Percentiles rank a stretch among this genome's conserved stretches.
These are phyloP conservation scores for Russula sp. DNA, from an alignment of 768 basidiomycete genomes.

Conservation along the genomic window DNA sequence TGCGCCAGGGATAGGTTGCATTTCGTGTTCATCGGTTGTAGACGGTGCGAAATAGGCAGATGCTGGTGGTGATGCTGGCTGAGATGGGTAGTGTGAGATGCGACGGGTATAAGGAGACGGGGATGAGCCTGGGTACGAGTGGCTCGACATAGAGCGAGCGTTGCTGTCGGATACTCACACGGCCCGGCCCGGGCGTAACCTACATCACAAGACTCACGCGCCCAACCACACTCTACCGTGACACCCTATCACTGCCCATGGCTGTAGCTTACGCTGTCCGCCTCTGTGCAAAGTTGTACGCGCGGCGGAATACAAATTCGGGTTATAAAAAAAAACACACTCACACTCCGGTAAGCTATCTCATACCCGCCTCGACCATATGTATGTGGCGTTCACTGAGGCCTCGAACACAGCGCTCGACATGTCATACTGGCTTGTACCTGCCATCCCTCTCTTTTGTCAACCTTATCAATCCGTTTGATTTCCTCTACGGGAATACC, in stretches of 20 bases:
- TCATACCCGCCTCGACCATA: too few species aligned
- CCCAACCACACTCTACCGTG: too few species aligned
- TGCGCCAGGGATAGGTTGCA: constrained; percentile 55
- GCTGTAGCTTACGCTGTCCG: too few species aligned
- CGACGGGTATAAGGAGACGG: constrained; percentile 12
- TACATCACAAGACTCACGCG: too few species aligned
- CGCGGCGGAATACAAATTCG: too few species aligned
- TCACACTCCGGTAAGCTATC: too few species aligned
- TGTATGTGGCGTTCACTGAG: neutral
- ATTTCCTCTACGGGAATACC: neutral
- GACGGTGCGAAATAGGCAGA: constrained; percentile 72
- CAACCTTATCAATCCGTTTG: neutral
- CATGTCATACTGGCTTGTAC: too few species aligned
- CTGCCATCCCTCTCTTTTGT: neutral
- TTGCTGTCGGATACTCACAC: too few species aligned
- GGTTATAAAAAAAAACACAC: too few species aligned
- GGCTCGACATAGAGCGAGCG: neutral
- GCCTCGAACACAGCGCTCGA: neutral
- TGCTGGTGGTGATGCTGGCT: constrained; percentile 62
- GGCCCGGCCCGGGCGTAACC: too few species aligned
- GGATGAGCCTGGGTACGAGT: neutral
- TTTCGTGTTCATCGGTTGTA: constrained; percentile 38
- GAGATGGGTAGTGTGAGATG: constrained; percentile 7
- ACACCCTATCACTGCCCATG: too few species aligned
- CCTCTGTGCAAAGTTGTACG: too few species aligned